Conservation (phyloP, 805 yeast species). For the Citeromyces nyonsensis region DNA sequence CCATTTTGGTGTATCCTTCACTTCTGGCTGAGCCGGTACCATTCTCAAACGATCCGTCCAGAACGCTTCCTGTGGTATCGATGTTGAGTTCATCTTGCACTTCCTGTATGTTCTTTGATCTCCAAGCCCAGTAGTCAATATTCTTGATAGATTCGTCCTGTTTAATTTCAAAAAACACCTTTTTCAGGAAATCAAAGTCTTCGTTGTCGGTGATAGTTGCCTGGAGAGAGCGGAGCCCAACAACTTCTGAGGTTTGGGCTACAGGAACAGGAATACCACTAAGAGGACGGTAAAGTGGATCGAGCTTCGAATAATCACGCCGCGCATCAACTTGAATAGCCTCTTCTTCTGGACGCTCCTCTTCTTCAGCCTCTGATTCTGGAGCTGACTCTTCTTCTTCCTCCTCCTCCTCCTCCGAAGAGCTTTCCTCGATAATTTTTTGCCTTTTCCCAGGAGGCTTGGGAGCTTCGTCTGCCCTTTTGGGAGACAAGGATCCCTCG, state of each 20-base stretch:
- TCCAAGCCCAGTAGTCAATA: constrained; percentile 57
- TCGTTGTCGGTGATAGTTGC: constrained; percentile 50
- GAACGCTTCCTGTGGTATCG: constrained; percentile 12
- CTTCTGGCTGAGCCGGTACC: constrained; percentile 50
- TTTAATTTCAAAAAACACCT: constrained; percentile 17
- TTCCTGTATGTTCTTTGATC: constrained; percentile 19
- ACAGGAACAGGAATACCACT: constrained; percentile 39
- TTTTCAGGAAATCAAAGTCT: constrained; percentile 41
- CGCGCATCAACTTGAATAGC: constrained; percentile 8
- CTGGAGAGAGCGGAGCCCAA: constrained; percentile 26
- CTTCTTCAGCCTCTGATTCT: constrained; percentile 10
- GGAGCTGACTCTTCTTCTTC: constrained; percentile 9
- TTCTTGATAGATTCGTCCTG: constrained; percentile 13
- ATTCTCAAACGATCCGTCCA: constrained; percentile 17
- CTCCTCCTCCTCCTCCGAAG: constrained; percentile 15
- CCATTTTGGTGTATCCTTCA: constrained; percentile 58
- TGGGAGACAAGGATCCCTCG: constrained; percentile 5
- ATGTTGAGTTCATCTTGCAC: constrained; percentile 11
- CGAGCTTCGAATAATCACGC: constrained; percentile 14
- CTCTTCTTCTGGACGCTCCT: constrained; percentile 8
- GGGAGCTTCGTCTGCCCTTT: constrained; percentile 8
- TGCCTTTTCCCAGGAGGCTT: constrained; percentile 9
- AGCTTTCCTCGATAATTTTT: constrained; percentile 10
- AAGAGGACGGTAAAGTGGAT: constrained; percentile 31
- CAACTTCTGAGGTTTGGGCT: constrained; percentile 26